These are phyloP conservation scores for Ustilago esculenta DNA, from an alignment of 1,284 basidiomycete genomes.

Conservation along the genomic window DNA sequence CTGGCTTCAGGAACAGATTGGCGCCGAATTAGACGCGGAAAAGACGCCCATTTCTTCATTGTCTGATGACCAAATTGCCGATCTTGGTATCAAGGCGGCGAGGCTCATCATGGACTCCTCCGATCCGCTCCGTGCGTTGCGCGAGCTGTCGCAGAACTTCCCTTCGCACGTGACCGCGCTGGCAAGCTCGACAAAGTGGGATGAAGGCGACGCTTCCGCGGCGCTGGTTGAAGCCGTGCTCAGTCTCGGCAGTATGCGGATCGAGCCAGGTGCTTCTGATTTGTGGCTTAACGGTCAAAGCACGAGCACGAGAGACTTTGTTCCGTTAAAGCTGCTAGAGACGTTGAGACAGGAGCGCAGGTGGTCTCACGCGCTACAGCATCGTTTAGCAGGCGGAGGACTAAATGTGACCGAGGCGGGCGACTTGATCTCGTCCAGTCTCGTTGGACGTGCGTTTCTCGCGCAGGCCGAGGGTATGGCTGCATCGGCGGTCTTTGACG, in stretches of 20 bases:
- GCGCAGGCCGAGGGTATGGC: slow-evolving; percentile 15
- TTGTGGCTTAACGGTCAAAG: slow-evolving; percentile 62
- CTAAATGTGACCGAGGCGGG: slow-evolving; percentile 77
- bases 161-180: slow-evolving; percentile 51
- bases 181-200: slow-evolving; percentile 41
- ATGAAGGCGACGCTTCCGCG: slow-evolving; percentile 14
- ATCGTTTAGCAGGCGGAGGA: slow-evolving; percentile 74
- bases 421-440: slow-evolving; percentile 71
- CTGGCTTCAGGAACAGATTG: slow-evolving; percentile 40
- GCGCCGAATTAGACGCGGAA: background rate
- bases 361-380: slow-evolving; percentile 70
- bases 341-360: slow-evolving; percentile 77
- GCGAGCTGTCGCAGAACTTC: slow-evolving; percentile 61
- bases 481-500: slow-evolving; percentile 68
- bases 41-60: slow-evolving; percentile 18
- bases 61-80: slow-evolving; percentile 23
- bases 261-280: slow-evolving; percentile 50
- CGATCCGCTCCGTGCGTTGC: slow-evolving; percentile 58
- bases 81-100: slow-evolving; percentile 49
- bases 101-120: slow-evolving; percentile 45
- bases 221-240: slow-evolving; percentile 38
- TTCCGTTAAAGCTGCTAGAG: slow-evolving; percentile 40
- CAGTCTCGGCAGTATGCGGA: slow-evolving; percentile 24
- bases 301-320: slow-evolving; percentile 33
- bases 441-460: slow-evolving; percentile 36